phyloP scores from a whole-genome alignment of 345 rosid genomes.

The Gynandropsis gynandra region DNA sequence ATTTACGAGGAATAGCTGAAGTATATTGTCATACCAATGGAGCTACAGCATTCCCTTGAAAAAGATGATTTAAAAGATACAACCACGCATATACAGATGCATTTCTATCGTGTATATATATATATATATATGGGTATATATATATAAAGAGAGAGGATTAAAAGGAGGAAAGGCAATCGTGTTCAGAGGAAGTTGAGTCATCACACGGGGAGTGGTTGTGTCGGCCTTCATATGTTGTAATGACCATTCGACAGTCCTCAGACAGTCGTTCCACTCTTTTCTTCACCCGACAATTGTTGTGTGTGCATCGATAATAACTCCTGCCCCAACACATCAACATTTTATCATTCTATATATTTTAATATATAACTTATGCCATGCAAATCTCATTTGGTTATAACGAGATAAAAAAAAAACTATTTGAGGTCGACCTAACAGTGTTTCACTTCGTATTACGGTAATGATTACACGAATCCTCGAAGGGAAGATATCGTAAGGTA shows the following conservation, averaged over 20 bases:
- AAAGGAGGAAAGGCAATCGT: constrained; percentile 60
- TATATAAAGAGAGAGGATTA: background rate
- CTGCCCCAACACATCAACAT: constrained; percentile 29
- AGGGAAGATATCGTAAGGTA: no score
- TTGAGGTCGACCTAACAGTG: no score
- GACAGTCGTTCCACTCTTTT: constrained; percentile 92
- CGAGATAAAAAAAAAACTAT: constrained; percentile 6
- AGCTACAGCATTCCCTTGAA: background rate
- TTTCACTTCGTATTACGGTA: no score
- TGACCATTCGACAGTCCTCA: constrained; percentile 96
- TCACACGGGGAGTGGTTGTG: constrained; percentile 87
- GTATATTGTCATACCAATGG: background rate
- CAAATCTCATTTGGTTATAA: constrained; percentile 9
- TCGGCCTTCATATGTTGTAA: constrained; percentile 96
- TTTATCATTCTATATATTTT: constrained; percentile 3
- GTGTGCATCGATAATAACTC: constrained; percentile 87
- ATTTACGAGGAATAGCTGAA: background rate
- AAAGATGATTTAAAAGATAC: background rate
- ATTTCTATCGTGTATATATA: background rate
- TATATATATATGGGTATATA: background rate
- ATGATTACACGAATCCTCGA: no score
- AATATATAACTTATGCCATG: background rate
- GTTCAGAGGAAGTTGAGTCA: constrained; percentile 75
- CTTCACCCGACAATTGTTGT: constrained; percentile 85
- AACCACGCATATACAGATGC: background rate